phyloP scores from a whole-genome alignment of 2,329 filamentous ascomycete genomes.

The Aspergillus carbonarius region DNA sequence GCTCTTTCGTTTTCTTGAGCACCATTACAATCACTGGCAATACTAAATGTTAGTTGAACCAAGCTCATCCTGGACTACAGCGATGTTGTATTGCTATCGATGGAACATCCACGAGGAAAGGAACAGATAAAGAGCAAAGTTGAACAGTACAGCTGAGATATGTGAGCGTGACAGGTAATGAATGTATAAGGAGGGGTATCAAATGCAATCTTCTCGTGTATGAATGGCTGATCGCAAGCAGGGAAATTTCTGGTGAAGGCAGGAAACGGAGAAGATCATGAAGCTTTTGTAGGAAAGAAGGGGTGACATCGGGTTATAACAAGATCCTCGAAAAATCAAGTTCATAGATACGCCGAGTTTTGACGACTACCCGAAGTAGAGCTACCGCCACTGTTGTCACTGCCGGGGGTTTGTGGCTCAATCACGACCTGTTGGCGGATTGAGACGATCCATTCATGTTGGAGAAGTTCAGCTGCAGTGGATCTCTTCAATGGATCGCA shows the following conservation, averaged over 20 bases:
- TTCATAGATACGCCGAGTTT: slow-evolving; percentile 28
- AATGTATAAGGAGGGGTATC: slow-evolving; percentile 29
- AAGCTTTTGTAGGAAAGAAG: neutral
- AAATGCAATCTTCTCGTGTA: slow-evolving; percentile 26
- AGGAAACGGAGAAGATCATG: neutral
- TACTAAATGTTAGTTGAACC: neutral
- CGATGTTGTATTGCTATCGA: neutral
- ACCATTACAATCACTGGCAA: neutral
- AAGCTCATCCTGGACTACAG: neutral
- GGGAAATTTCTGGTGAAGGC: neutral
- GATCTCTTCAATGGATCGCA: slow-evolving; percentile 76
- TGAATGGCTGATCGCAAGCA: neutral
- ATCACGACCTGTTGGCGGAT: slow-evolving; percentile 50
- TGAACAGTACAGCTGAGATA: neutral
- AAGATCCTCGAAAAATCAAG: neutral
- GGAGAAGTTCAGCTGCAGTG: slow-evolving; percentile 81
- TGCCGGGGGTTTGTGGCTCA: slow-evolving; percentile 41
- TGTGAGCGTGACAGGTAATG: neutral
- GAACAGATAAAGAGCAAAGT: neutral
- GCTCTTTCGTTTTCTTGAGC: slow-evolving; percentile 7
- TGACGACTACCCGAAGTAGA: slow-evolving; percentile 31
- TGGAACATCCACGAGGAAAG: neutral
- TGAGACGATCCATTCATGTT: slow-evolving; percentile 81
- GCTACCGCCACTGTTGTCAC: slow-evolving; percentile 39
- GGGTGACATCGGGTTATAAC: neutral